Evolutionary conservation across 2,329 filamentous ascomycete species (phyloP).

Genomic region (Huntiella savannae): DNA sequence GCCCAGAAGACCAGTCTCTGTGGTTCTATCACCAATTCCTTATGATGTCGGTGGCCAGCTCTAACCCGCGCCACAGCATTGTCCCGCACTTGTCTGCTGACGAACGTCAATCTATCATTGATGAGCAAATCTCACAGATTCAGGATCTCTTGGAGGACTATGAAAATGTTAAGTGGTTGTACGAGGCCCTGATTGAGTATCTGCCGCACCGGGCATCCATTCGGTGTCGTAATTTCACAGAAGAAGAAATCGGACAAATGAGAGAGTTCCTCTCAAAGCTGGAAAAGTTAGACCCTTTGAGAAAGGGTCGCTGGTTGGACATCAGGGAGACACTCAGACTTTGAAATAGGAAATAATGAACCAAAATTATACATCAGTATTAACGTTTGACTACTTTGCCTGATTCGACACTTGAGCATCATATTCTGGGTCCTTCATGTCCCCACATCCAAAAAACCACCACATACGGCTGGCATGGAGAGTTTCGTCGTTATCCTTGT

Average conservation of each 20-base stretch:
- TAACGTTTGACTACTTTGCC: background rate
- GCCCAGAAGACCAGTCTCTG: constrained; percentile 83
- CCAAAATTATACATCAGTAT: background rate
- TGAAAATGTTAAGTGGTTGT: constrained; percentile 56
- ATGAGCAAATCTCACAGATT: constrained; percentile 54
- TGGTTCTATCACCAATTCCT: constrained; percentile 95
- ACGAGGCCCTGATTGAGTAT: constrained; percentile 67
- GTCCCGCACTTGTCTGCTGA: constrained; percentile 39
- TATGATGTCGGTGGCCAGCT: constrained; percentile 45
- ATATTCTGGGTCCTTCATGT: constrained; percentile 19
- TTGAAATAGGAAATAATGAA: background rate
- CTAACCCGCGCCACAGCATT: constrained; percentile 34
- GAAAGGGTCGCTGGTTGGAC: constrained; percentile 58
- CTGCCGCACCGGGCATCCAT: constrained; percentile 39
- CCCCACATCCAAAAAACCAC: constrained; percentile 24
- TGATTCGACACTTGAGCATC: background rate
- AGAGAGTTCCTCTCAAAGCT: constrained; percentile 43
- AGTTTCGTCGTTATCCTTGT: constrained; percentile 24
- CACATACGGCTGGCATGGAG: constrained; percentile 26
- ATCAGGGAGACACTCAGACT: constrained; percentile 28
- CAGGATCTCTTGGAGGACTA: constrained; percentile 45
- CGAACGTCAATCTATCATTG: constrained; percentile 47
- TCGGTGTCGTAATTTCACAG: constrained; percentile 23
- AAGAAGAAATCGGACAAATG: constrained; percentile 27
- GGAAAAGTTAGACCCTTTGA: constrained; percentile 51